Evolutionary conservation across 306 rosid species (phyloP).

Genomic region (Citrullus mucosospermus): DNA sequence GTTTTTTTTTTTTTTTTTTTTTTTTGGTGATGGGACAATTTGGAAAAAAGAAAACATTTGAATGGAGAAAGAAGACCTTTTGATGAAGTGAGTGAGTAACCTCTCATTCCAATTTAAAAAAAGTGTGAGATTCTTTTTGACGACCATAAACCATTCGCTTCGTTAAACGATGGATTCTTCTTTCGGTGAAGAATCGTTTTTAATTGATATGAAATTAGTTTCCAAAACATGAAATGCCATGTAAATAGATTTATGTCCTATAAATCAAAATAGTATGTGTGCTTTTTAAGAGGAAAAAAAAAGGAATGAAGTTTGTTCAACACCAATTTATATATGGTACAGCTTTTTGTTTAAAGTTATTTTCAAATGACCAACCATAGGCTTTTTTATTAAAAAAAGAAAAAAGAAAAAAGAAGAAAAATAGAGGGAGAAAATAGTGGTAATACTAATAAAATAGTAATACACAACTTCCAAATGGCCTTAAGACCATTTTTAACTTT

Average conservation of each 20-base stretch:
- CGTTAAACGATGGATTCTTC: background rate
- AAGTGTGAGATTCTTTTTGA: background rate
- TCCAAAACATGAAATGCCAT: background rate
- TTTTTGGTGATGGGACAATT: conserved; percentile 1
- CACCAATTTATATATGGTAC: background rate
- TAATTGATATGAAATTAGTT: background rate
- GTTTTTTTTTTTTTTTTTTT: too few relatives aligned
- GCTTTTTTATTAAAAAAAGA: too few relatives aligned
- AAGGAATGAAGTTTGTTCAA: background rate
- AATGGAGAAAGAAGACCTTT: background rate
- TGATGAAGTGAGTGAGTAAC: background rate
- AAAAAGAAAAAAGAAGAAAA: too few relatives aligned
- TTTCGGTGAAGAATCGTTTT: background rate
- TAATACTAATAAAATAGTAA: too few relatives aligned
- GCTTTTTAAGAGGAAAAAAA: background rate
- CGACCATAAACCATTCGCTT: background rate
- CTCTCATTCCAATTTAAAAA: background rate
- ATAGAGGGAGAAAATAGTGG: too few relatives aligned
- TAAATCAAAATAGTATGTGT: background rate
- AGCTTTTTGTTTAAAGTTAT: background rate
- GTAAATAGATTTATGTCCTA: background rate
- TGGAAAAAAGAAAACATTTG: background rate
- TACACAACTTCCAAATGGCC: background rate
- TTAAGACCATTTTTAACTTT: background rate
- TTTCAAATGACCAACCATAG: background rate